phyloP scores from a whole-genome alignment of 2,329 filamentous ascomycete genomes.

The Trichoderma sp. region DNA sequence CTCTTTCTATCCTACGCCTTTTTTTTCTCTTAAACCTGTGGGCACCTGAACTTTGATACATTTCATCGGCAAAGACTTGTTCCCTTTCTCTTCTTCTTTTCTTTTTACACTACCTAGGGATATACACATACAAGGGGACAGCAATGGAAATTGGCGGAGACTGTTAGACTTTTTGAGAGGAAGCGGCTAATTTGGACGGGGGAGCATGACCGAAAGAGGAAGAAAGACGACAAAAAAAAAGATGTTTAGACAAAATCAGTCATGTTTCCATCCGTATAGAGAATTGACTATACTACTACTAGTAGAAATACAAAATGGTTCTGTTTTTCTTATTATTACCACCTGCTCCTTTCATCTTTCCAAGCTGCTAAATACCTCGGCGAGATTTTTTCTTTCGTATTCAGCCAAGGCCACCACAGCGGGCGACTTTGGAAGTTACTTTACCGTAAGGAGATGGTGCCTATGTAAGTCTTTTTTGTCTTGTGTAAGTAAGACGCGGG shows the following conservation, averaged over 20 bases:
- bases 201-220: neutral
- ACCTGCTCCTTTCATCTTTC: neutral
- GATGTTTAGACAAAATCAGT: neutral
- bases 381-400: neutral
- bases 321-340: neutral
- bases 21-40: neutral
- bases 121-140: neutral
- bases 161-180: neutral
- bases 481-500: conserved; percentile 6
- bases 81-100: neutral
- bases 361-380: neutral
- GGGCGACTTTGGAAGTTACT: neutral
- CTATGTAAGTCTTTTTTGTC: neutral
- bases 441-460: conserved; percentile 4
- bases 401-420: neutral
- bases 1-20: neutral
- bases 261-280: neutral
- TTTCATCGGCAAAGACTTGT: neutral
- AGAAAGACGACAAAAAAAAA: neutral
- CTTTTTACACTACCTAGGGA: neutral
- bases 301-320: conserved; percentile 15
- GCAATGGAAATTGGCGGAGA: neutral
- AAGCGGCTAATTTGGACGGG: neutral
- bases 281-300: neutral
- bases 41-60: conserved; percentile 9